Evolutionary conservation across 495 filamentous ascomycete species (phyloP).

Genomic region (Tuber calosporum): DNA sequence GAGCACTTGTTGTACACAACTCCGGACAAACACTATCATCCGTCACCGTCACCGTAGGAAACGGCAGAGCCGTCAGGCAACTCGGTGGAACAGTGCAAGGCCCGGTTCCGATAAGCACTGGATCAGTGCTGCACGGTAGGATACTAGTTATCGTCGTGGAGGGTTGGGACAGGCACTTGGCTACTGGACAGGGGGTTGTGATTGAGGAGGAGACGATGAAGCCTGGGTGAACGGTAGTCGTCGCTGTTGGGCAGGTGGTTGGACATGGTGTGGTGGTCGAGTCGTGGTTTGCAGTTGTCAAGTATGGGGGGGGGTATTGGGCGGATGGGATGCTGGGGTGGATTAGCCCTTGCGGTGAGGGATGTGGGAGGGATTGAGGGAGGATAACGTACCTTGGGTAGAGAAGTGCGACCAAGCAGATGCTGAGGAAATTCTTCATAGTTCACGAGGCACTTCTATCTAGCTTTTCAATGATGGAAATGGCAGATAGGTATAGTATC

Average conservation of each 20-base stretch:
- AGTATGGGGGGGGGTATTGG: not conserved
- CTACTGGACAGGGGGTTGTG: conserved; percentile 20
- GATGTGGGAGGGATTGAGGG: not conserved
- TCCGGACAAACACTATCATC: conserved; percentile 7
- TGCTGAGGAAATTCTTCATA: conserved; percentile 9
- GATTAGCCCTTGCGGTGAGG: not conserved
- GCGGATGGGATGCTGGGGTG: conserved; percentile 10
- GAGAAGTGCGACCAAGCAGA: not conserved
- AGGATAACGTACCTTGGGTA: conserved; percentile 14
- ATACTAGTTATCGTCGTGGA: conserved; percentile 16
- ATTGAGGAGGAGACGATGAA: conserved; percentile 7
- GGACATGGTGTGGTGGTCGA: conserved; percentile 12
- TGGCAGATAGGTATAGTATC: not conserved
- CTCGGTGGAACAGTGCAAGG: conserved; percentile 27
- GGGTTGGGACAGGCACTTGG: conserved; percentile 1
- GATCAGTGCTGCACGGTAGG: conserved; percentile 21
- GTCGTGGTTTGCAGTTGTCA: not conserved
- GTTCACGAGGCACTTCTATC: not conserved
- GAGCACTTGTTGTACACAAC: conserved; percentile 8
- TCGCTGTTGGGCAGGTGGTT: conserved; percentile 26
- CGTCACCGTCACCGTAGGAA: conserved; percentile 8
- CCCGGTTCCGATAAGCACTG: conserved; percentile 8
- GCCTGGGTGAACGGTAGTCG: conserved; percentile 13
- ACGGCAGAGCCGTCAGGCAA: conserved; percentile 7
- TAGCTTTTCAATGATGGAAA: not conserved